phyloP scores from a whole-genome alignment of 768 basidiomycete species.

The Tylopilus subfusipes region DNA sequence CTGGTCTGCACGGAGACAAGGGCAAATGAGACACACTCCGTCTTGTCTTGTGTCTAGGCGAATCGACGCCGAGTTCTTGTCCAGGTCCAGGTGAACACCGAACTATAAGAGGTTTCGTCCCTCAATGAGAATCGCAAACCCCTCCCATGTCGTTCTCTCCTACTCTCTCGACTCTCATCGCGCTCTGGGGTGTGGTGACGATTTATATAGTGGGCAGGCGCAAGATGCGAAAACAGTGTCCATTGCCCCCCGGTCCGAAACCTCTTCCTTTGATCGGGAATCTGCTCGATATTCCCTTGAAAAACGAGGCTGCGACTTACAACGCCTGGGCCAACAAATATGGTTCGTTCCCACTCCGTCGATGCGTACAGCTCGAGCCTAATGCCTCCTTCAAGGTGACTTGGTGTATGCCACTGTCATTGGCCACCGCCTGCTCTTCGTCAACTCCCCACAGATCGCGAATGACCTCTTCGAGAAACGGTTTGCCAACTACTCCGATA shows the following conservation, averaged over 20 bases:
- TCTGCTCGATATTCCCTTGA: slow-evolving; percentile 43
- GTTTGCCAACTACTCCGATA: slow-evolving; percentile 54
- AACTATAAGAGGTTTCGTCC: slow-evolving; percentile 16
- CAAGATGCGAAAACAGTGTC: slow-evolving; percentile 23
- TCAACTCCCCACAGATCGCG: slow-evolving; percentile 45
- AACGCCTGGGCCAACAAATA: slow-evolving; percentile 39
- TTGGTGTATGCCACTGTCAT: slow-evolving; percentile 51
- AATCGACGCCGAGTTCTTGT: slow-evolving; percentile 8
- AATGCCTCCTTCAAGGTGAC: slow-evolving; percentile 36
- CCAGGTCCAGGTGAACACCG: slow-evolving; percentile 11
- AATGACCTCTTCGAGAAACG: slow-evolving; percentile 56
- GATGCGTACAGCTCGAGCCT: not conserved
- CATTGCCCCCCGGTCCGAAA: slow-evolving; percentile 53
- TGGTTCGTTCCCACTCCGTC: slow-evolving; percentile 21
- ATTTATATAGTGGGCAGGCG: slow-evolving; percentile 17
- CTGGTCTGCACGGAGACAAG: slow-evolving; percentile 8
- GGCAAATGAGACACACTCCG: slow-evolving; percentile 11
- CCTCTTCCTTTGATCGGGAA: slow-evolving; percentile 54
- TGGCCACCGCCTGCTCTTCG: slow-evolving; percentile 45
- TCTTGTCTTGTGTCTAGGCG: slow-evolving; percentile 2
- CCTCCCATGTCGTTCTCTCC: slow-evolving; percentile 17
- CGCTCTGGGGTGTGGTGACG: slow-evolving; percentile 19
- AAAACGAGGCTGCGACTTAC: slow-evolving; percentile 40
- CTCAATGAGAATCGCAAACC: slow-evolving; percentile 1
- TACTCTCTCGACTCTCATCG: slow-evolving; percentile 17